phyloP scores from a whole-genome alignment of 768 basidiomycete species.

The Termitomyces eurrhizus region DNA sequence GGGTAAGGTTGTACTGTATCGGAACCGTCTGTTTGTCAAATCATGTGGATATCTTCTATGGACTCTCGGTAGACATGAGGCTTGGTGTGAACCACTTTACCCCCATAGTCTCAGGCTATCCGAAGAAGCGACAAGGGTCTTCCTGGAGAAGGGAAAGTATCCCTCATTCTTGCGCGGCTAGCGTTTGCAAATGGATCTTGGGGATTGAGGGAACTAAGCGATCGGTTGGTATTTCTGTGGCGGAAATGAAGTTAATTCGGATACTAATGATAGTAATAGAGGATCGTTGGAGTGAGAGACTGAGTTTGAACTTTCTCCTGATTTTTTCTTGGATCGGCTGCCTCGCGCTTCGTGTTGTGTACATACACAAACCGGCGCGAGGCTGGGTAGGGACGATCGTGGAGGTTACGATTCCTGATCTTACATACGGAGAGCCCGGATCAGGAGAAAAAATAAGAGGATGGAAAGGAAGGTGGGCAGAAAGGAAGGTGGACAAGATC shows the following conservation, averaged over 20 bases:
- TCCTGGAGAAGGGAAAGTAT: neutral
- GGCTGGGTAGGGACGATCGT: neutral
- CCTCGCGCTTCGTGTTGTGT: neutral
- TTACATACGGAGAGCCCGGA: neutral
- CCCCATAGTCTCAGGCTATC: neutral
- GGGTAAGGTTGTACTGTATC: neutral
- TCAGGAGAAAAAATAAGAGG: neutral
- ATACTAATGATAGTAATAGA: neutral
- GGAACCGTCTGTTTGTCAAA: neutral
- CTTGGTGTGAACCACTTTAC: neutral
- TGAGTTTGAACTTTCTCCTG: neutral
- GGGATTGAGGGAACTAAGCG: neutral
- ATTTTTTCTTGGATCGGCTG: neutral
- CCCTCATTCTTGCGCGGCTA: neutral
- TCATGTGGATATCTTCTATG: neutral
- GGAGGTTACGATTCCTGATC: neutral
- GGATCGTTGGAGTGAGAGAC: neutral
- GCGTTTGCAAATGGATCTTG: neutral
- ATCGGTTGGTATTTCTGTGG: slow-evolving; percentile 10
- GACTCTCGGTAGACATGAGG: neutral
- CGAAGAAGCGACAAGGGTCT: neutral
- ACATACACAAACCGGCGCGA: neutral
- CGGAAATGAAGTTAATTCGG: slow-evolving; percentile 8
- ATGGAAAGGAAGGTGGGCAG: neutral
- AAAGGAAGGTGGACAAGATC: too few relatives aligned